These are phyloP conservation scores for Krasilnikovozyma curviuscula DNA, from an alignment of 768 basidiomycete genomes.

Conservation along the genomic window DNA sequence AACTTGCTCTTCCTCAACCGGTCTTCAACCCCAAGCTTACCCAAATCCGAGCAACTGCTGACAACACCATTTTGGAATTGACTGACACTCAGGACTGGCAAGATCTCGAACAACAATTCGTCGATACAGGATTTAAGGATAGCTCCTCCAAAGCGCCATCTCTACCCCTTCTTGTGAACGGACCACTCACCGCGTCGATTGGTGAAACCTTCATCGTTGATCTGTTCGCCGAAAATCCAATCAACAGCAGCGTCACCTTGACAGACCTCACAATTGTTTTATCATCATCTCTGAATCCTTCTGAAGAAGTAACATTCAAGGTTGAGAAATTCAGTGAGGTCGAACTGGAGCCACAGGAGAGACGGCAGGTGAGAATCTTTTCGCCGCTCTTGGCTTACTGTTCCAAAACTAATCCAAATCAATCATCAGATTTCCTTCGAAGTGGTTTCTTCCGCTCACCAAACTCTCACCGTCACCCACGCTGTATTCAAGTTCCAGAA, in stretches of 20 bases:
- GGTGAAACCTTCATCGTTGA: constrained; percentile 25
- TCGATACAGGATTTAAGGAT: constrained; percentile 31
- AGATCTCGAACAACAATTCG: constrained; percentile 45
- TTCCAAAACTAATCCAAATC: not conserved
- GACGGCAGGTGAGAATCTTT: constrained; percentile 23
- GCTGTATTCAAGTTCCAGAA: constrained; percentile 40
- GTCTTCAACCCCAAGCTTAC: constrained; percentile 45
- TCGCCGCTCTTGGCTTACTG: not conserved
- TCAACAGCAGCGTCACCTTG: constrained; percentile 23
- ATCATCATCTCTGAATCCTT: too few relatives aligned
- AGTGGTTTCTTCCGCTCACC: not conserved
- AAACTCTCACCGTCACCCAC: constrained; percentile 38
- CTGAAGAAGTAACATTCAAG: constrained; percentile 40
- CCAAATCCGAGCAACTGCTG: constrained; percentile 33
- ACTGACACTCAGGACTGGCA: too few relatives aligned
- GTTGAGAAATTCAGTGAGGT: constrained; percentile 38
- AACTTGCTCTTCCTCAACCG: constrained; percentile 44
- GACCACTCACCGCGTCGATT: too few relatives aligned
- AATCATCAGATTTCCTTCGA: not conserved
- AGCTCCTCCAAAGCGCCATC: too few relatives aligned
- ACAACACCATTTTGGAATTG: too few relatives aligned
- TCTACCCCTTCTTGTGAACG: too few relatives aligned
- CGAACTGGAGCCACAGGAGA: constrained; percentile 42
- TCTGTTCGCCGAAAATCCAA: constrained; percentile 24
- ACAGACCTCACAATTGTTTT: constrained; percentile 15